Evolutionary conservation across 1,139 yeast genomes (phyloP), one percentile per base, ranked within the genome.

Genomic region (Hyphopichia burtonii): DNA sequence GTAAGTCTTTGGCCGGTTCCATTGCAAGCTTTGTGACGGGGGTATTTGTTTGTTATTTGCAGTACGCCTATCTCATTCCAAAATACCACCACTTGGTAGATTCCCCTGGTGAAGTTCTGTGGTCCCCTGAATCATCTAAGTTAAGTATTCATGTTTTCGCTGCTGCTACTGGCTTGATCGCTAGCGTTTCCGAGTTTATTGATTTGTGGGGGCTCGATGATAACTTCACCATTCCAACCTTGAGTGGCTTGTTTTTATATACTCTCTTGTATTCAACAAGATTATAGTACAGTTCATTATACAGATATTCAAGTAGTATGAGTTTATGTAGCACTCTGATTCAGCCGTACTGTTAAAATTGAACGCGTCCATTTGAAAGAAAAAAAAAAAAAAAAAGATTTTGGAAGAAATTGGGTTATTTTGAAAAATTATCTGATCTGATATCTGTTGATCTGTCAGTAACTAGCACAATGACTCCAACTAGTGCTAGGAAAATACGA

Each of bases 161-260:
- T 10, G 14, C 54, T 10, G 44, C 47, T 32, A 38, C 48, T 20
- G 60, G 56, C 4, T 15, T 53, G 12, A 44, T 47, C 10, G 50
- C 58, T 19, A 49, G 55, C 19, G 40, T 50, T 9, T 48, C 56
- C 2, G 60, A 56, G 44, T 48, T 51, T 12, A 30, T 53, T 4
- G 48, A 49, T 36, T 25, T 56, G 19, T 50, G 38, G 10, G 50
- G 45, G 5, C 36, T 54, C 19, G 60, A 56, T 37, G 60, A 56
- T 37, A 56, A 56, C 44, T 53, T 56, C 44, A 54, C 59, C 28
- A 53, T 56, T 17, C 60, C 60, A 8, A 56, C 51, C n/a, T 34
- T 54, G 23, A 46, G 56, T 31, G 46, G 56, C 14, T 25, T 40
- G 4, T 30, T 51, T 12, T 43, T 55, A 30, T 45, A 38, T 16